Evolutionary conservation across 202 grass and related monocot genomes (phyloP), one percentile per base, ranked within the genome.

Genomic region (Schoenoplectus triqueter): DNA sequence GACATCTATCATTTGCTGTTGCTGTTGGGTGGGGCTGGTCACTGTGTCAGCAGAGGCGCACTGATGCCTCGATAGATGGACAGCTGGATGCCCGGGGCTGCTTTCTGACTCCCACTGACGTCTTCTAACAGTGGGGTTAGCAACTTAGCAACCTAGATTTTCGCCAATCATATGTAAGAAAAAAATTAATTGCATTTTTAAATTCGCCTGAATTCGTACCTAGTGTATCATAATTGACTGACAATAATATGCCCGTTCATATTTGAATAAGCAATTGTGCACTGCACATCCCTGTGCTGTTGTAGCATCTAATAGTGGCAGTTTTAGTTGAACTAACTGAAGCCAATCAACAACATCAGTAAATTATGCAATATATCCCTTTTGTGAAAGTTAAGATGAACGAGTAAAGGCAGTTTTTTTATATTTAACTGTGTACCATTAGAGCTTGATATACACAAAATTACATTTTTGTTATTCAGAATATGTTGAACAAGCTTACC

Each of bases 1-100:
- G 77, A 80, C 40, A 64, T 45, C 40, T 61, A 80, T 80, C 15
- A 80, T 64, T 80, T 69, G 64, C 11, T 66, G 47, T 39, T 82
- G 64, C 19, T 5, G 22, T n/a, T 41, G 10, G 80, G n/a, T 41
- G 10, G 80, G n/a, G 14, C 8, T 64, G 13, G 10, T 66, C 21
- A 2, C 8, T 2, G 13, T 81, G 78, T 77, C 73, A 77, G 69
- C 9, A 7, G n/a, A 42, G 19, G 73, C 73, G 73, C 78, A 81
- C 78, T 77, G 10, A 56, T 56, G 50, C 13, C 41, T 46, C 40
- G 42, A 9, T 13, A 78, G 20, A 78, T 59, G 15, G 20, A 39
- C 14, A 4, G 47, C 9, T 80, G 5, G 59, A 11, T 44, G 45
- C 2, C 80, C 55, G 18, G 80, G 80, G 42, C 41, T 82, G 80